phyloP scores from a whole-genome alignment of 2,329 filamentous ascomycete genomes.

The Aphanocladium album region DNA sequence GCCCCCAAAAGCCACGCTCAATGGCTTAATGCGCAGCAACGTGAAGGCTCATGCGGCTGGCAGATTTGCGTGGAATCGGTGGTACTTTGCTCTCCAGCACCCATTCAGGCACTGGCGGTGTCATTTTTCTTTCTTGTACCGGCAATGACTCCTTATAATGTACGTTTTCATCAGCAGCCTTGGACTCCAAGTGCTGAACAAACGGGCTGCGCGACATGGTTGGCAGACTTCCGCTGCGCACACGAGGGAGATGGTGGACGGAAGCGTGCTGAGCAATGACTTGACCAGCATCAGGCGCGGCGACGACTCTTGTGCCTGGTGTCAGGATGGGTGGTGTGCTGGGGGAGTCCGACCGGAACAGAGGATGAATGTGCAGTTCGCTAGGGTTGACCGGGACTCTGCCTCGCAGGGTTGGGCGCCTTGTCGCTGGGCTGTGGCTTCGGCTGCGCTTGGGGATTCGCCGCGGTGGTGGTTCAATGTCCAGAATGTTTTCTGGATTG shows the following conservation, averaged over 20 bases:
- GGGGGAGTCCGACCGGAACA: slow-evolving; percentile 70
- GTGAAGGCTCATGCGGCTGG: neutral
- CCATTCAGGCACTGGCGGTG: slow-evolving; percentile 12
- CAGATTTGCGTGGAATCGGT: slow-evolving; percentile 5
- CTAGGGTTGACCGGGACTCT: slow-evolving; percentile 33
- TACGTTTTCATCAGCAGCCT: neutral
- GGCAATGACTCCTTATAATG: neutral
- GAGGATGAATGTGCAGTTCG: slow-evolving; percentile 70
- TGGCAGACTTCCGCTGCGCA: slow-evolving; percentile 52
- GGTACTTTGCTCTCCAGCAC: slow-evolving; percentile 10
- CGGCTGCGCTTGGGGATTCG: slow-evolving; percentile 39
- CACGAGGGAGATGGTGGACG: slow-evolving; percentile 45
- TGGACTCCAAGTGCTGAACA: neutral
- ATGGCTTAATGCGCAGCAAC: neutral
- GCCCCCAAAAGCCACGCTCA: neutral
- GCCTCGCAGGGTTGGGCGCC: slow-evolving; percentile 15
- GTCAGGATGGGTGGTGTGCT: slow-evolving; percentile 60
- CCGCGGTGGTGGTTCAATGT: slow-evolving; percentile 52
- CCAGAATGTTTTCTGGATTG: slow-evolving; percentile 57
- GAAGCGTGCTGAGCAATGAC: slow-evolving; percentile 52
- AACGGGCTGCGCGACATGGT: slow-evolving; percentile 18
- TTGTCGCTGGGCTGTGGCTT: slow-evolving; percentile 43
- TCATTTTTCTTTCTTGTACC: slow-evolving; percentile 13
- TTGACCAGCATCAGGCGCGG: slow-evolving; percentile 63
- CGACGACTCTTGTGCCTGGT: slow-evolving; percentile 65